A percentile compares a stretch with the other conserved stretches of the same genome.
Evolutionary conservation across 345 rosid genomes (phyloP).

Genomic region (Eucalyptus regnans): DNA sequence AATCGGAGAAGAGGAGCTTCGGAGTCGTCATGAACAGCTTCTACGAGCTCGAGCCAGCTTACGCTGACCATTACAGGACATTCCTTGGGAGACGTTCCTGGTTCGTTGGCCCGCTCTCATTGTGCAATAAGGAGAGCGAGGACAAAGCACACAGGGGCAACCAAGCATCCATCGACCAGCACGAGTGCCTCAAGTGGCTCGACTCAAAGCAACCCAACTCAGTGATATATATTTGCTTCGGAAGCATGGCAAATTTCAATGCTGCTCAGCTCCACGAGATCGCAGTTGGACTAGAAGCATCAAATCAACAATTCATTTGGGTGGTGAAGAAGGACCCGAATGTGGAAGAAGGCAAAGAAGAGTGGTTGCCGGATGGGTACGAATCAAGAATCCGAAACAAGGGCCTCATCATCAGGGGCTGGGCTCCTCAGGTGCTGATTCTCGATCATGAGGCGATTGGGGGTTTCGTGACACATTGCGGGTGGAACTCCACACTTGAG

Average conservation of each 20-base stretch:
- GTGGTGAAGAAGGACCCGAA: not conserved
- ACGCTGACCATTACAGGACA: not conserved
- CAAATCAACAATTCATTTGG: not conserved
- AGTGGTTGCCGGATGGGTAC: not conserved
- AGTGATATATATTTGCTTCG: not conserved
- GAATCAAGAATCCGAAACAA: slow-evolving; percentile 10
- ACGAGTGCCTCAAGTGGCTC: not conserved
- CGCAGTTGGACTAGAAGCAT: not conserved
- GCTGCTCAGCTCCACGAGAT: not conserved
- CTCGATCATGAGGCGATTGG: slow-evolving; percentile 52
- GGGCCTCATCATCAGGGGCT: slow-evolving; percentile 21
- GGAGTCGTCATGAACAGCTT: not conserved
- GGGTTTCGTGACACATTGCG: slow-evolving; percentile 65
- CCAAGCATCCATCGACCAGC: not conserved
- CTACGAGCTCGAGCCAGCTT: not conserved
- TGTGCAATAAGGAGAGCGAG: not conserved
- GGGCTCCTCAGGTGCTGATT: slow-evolving; percentile 57
- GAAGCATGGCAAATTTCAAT: not conserved
- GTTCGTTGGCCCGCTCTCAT: not conserved
- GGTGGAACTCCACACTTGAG: slow-evolving; percentile 51
- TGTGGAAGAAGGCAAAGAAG: not conserved
- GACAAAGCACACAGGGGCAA: not conserved
- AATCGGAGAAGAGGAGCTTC: not conserved
- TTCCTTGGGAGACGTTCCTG: not conserved
- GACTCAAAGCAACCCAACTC: not conserved